Percentiles rank a stretch among this genome's conserved stretches.
Evolutionary conservation across 139 green algal species (phyloP).

Genomic region (Closterium sp.): DNA sequence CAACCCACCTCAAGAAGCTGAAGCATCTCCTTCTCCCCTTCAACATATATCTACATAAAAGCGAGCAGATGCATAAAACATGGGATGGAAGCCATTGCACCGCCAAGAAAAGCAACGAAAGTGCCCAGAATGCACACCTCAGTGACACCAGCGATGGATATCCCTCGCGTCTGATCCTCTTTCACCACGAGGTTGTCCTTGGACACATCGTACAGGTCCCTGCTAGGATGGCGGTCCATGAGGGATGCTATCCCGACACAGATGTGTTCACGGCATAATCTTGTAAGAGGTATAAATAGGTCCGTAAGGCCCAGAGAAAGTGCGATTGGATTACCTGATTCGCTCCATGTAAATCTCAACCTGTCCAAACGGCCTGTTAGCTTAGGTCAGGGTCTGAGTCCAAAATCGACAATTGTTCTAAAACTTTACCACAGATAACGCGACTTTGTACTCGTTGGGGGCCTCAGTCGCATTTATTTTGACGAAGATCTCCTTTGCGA

Average conservation of each 20-base stretch:
- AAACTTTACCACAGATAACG: background rate
- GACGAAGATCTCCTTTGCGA: background rate
- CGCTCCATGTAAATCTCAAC: conserved; percentile 46
- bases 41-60: conserved; percentile 14
- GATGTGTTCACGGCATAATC: background rate
- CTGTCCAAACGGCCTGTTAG: background rate
- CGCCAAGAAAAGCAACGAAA: background rate
- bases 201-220: conserved; percentile 42
- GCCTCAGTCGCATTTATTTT: background rate
- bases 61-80: background rate
- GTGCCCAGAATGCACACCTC: conserved; percentile 11
- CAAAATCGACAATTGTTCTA: background rate
- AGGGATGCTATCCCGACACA: background rate
- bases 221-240: background rate
- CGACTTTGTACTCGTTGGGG: background rate
- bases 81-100: background rate
- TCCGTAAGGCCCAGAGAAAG: too few species aligned
- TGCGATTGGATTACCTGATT: conserved; percentile 13
- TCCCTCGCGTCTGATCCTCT: conserved; percentile 17
- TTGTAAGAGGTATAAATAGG: too few species aligned
- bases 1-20: conserved; percentile 19
- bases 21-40: conserved; percentile 32
- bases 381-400: background rate
- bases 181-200: conserved; percentile 50
- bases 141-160: conserved; percentile 39